Evolutionary conservation across 192 early-diverging fungal genomes (phyloP), one percentile per base, ranked within the genome.

Genomic region (Coemansia sp.): DNA sequence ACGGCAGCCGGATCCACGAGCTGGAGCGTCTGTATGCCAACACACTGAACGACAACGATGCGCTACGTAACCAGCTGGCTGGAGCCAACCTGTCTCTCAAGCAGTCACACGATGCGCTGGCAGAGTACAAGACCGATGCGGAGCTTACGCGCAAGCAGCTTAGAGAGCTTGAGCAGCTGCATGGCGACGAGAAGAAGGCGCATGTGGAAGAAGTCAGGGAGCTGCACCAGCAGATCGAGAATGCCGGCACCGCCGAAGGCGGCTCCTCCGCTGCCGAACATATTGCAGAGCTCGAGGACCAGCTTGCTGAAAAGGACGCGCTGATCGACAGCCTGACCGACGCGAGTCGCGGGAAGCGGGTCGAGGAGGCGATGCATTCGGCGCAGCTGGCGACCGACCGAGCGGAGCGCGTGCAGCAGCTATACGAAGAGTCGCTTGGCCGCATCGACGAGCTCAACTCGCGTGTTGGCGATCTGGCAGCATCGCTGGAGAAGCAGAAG

Each of bases 11-110:
- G 10, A 76, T 68, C 38, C 68, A 67, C 44, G 72, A 79, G 40
- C 60, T 83, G 15, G 82, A 83, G 69, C 72, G 77, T 6, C 70
- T 75, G 41, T 67, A 79, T 33, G 82, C 77, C 25, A 83, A 73
- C 53, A 69, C 73, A 19, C 63, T 79, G 2, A 79, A 76, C 64
- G 82, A 83, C 59, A 75, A 72, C 53, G 77, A 80, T 28, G 74
- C 72, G 25, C 61, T 79, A 56, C 62, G 76, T 11, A 69, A 65
- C 64, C 76, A 83, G 54, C 62, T 82, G 52, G 62, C 68, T 1
- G 60, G 66, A 4, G 81, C 75, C 50, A 79, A 69, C 34, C 54
- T 67, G 53, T 57, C 67, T 47, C 67, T 79, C 9, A 69, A 75
- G 61, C 76, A 80, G 67, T 57, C 70, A 17, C 72, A 76, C 50